Conservation (phyloP, 163 green algal species). For the Prototheca cutis region DNA sequence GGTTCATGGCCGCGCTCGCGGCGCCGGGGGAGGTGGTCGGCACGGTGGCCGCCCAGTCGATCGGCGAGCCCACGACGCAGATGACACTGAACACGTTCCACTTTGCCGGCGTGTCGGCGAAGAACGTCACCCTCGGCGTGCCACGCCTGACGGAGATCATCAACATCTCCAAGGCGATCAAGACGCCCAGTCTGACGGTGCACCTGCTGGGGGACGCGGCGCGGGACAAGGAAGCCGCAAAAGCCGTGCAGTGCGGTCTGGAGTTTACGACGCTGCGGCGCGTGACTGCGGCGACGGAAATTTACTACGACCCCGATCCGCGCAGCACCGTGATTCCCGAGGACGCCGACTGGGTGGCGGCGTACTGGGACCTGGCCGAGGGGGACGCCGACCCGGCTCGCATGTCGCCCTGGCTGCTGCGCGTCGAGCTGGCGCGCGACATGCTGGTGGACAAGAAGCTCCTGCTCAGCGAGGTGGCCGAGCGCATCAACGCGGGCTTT, state of each 20-base stretch:
- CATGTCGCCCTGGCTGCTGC: constrained; percentile 88
- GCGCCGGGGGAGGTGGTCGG: constrained; percentile 89
- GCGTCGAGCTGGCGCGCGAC: constrained; percentile 74
- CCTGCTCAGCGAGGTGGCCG: constrained; percentile 57
- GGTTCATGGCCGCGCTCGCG: constrained; percentile 37
- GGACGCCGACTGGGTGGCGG: constrained; percentile 74
- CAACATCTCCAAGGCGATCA: constrained; percentile 99
- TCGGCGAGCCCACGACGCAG: constrained; percentile 96
- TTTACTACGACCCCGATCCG: constrained; percentile 77
- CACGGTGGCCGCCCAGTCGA: constrained; percentile 91
- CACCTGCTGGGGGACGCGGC: constrained; percentile 59
- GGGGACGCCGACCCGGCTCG: constrained; percentile 53
- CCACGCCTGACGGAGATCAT: constrained; percentile 98
- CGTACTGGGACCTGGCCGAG: constrained; percentile 81
- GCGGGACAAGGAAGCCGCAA: constrained; percentile 65
- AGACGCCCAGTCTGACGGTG: constrained; percentile 90
- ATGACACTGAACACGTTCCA: constrained; percentile 99
- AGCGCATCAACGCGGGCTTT: constrained; percentile 79
- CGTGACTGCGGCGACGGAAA: constrained; percentile 74
- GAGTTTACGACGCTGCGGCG: constrained; percentile 94
- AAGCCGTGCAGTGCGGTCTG: constrained; percentile 81
- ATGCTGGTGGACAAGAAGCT: constrained; percentile 63
- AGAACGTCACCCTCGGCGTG: constrained; percentile 98
- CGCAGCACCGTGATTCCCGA: constrained; percentile 78
- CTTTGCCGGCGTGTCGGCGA: constrained; percentile 93